Evolutionary conservation across 108 stramenopile species (phyloP).

Genomic region (Cylindrotheca closterium): DNA sequence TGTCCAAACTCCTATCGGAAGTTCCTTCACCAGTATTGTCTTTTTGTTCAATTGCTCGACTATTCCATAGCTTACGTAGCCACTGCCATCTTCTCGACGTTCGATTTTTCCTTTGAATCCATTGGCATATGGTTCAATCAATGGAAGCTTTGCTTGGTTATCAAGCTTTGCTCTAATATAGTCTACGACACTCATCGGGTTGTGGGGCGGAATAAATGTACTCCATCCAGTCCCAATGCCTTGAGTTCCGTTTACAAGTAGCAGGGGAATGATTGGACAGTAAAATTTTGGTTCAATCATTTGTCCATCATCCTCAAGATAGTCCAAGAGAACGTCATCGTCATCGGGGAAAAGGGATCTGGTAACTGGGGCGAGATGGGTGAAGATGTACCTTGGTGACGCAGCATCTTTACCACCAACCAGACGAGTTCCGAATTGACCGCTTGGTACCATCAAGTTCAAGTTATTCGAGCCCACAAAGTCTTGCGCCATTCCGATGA

Average conservation of each 20-base stretch:
- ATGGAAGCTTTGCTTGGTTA: slow-evolving; percentile 25
- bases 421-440: slow-evolving; percentile 92
- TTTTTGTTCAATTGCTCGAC: slow-evolving; percentile 38
- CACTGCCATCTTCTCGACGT: slow-evolving; percentile 25
- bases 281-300: slow-evolving; percentile 83
- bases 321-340: slow-evolving; percentile 79
- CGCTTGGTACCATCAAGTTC: slow-evolving; percentile 82
- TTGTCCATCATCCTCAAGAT: slow-evolving; percentile 87
- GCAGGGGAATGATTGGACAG: slow-evolving; percentile 84
- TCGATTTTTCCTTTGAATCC: slow-evolving; percentile 76
- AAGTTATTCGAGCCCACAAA: slow-evolving; percentile 94
- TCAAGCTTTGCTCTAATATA: slow-evolving; percentile 72
- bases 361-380: slow-evolving; percentile 72
- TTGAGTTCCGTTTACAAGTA: slow-evolving; percentile 87
- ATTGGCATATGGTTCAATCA: slow-evolving; percentile 55
- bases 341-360: slow-evolving; percentile 79
- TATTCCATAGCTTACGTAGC: slow-evolving; percentile 50
- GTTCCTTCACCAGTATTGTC: slow-evolving; percentile 75
- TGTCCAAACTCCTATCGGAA: slow-evolving; percentile 89
- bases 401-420: slow-evolving; percentile 90
- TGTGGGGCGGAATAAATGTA: slow-evolving; percentile 85
- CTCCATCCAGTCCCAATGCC: slow-evolving; percentile 97
- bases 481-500: slow-evolving; percentile 94
- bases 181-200: slow-evolving; percentile 80
- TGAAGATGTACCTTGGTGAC: slow-evolving; percentile 92